Base-by-base conservation (phyloP, 768 basidiomycete species). In the Antrodiella citrinella region DNA sequence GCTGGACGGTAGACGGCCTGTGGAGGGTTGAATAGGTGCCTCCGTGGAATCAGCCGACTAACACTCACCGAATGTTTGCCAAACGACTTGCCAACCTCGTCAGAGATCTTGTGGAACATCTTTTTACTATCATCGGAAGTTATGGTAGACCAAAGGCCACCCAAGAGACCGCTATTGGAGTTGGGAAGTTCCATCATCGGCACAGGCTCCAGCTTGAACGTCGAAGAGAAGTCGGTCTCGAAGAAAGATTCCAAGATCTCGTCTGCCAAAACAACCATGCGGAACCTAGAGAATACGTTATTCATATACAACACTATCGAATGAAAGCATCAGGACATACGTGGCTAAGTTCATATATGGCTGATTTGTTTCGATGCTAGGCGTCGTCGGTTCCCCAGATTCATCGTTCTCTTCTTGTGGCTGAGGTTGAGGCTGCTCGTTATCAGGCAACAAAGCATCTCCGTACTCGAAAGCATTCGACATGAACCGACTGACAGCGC, bases 391-490 rank as follows among this genome's bases (percentile, higher is more conserved):
- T 15, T 7, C 7, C 7, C 7, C 30, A 35, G 7, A 7, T 15
- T 35, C 30, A 15, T 35, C 30, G 7, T 35, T 15, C 15, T 35
- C 30, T 0, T 69, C 66, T 15, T 54, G 49, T 19, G 30, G 30
- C 15, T 35, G 58, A n/a, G n/a, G n/a, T n/a, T n/a, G n/a, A n/a
- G n/a, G n/a, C 62, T 11, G 57, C 57, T 23, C 66, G 71, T 61
- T 75, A 74, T 13, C 71, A 39, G 85, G 86, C 13, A 88, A 69
- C n/a, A 91, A 74, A n/a, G 91, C 85, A 68, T 96, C 93, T 2
- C 93, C 96, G 51, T 94, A 97, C 62, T 99, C 96, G 59, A 97
- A 99, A 0, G 95, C 91, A 60, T 99, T 98, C 35, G 93, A 87
- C 84, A 98, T 94, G 65, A 97, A 95, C 39, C 92, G 84, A 56